Base-by-base conservation (phyloP, 2,329 filamentous ascomycete species). In the Fusarium sp. region DNA sequence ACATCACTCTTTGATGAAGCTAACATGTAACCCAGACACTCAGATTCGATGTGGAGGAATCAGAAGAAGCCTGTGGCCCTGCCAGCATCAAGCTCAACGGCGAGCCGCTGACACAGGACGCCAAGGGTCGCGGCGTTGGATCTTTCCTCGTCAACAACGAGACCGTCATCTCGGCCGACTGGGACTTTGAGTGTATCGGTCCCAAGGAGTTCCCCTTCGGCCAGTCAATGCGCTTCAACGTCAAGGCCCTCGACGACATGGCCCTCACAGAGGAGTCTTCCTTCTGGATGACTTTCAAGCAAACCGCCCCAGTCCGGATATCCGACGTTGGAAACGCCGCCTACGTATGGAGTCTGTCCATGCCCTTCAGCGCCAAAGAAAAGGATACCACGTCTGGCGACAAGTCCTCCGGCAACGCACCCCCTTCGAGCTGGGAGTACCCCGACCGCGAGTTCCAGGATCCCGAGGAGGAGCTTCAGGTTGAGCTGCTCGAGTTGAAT, bases 61-160 rank as follows among this genome's bases (percentile, higher is more conserved):
- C 83, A 11, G 75, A 76, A 11, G 73, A 79, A n/a, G 76, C 80
- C 26, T 87, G 85, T 68, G 83, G 81, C 4, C 77, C 59, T 28
- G 81, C 79, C 65, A 83, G 83, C 65, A 76, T 86, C 58, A 81
- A 79, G 19, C 71, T 87, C 60, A 82, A 85, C 71, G 82, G 80
- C 59, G 79, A 83, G 58, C 39, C 73, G 7, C 76, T 86, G 7
- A 65, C 75, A 17, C 80, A 82, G 59, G 76, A 79, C 43, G 78
- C 73, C 20, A 73, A 77, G 55, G 79, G 80, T n/a, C 59, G 71
- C 43, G 83, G 83, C 48, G 79, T 78, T 30, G 83, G 83, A 20
- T 71, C 77, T 20, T 74, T 87, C 55, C 74, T 75, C 15, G 75
- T 80, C 41, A 75, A 79, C 30, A 69, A 79, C 28, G 80, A 79